Evolutionary conservation across 192 early-diverging fungal species (phyloP).

Genomic region (Entomortierella parvispora): DNA sequence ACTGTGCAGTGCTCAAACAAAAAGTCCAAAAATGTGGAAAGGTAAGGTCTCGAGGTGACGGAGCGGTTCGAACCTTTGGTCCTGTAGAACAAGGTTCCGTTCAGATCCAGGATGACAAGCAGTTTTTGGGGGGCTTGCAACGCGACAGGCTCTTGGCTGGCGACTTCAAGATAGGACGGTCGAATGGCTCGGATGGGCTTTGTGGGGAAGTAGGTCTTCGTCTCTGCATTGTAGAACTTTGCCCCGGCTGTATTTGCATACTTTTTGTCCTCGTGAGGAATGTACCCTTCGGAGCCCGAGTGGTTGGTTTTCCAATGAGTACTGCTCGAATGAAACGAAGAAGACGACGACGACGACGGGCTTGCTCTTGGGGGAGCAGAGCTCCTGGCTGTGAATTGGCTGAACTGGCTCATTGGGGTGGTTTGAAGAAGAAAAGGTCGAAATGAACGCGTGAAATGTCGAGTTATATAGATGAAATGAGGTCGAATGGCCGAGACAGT

Average conservation of each 20-base stretch:
- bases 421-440: too few relatives aligned
- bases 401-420: too few relatives aligned
- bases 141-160: conserved; percentile 18
- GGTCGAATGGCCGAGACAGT: too few relatives aligned
- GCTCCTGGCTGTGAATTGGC: too few relatives aligned
- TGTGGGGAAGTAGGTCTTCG: conserved; percentile 25
- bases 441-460: too few relatives aligned
- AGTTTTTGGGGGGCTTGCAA: conserved; percentile 21
- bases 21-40: conserved; percentile 68
- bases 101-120: conserved; percentile 75
- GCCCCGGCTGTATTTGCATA: not conserved
- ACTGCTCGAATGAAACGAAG: too few relatives aligned
- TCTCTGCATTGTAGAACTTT: conserved; percentile 9
- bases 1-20: conserved; percentile 68
- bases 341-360: too few relatives aligned
- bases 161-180: conserved; percentile 18
- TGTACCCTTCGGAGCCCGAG: too few relatives aligned
- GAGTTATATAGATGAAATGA: too few relatives aligned
- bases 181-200: conserved; percentile 29
- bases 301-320: too few relatives aligned
- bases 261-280: not conserved
- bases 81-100: conserved; percentile 75
- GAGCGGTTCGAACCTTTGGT: conserved; percentile 17
- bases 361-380: too few relatives aligned
- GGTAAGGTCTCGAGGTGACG: conserved; percentile 63